Evolutionary conservation across 2,329 filamentous ascomycete genomes (phyloP).

Genomic region (Sporothrix protearum): DNA sequence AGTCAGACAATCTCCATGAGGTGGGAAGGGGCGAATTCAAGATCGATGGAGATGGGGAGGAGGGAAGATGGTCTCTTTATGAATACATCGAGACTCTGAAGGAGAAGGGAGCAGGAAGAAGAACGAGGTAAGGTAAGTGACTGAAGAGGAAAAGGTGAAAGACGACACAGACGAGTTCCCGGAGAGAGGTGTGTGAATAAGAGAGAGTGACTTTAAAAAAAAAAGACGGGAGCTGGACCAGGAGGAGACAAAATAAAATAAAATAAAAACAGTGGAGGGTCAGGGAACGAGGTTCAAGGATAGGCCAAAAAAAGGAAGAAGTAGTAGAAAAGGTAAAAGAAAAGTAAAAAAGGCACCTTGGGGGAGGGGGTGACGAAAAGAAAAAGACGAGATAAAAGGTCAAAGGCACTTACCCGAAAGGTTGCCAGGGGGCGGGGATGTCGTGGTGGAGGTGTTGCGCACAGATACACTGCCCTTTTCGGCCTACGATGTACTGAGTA

Average conservation of each 20-base stretch:
- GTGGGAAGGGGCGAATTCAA: slow-evolving; percentile 3
- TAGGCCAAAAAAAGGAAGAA: not conserved
- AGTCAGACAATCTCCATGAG: slow-evolving; percentile 23
- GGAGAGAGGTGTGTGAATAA: not conserved
- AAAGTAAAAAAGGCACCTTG: not conserved
- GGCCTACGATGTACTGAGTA: too few species aligned
- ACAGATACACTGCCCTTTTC: slow-evolving; percentile 23
- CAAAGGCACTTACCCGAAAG: slow-evolving; percentile 24
- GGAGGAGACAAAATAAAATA: not conserved
- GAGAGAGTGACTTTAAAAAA: not conserved
- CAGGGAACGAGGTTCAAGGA: slow-evolving; percentile 12
- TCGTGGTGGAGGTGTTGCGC: slow-evolving; percentile 23
- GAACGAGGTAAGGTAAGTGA: not conserved
- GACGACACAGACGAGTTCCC: not conserved
- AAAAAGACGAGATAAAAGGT: slow-evolving; percentile 12
- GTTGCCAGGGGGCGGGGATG: slow-evolving; percentile 22
- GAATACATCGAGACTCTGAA: slow-evolving; percentile 20
- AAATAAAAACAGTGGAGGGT: slow-evolving; percentile 11
- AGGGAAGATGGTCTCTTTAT: slow-evolving; percentile 24
- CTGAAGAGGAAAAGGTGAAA: slow-evolving; percentile 16
- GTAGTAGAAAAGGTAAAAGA: slow-evolving; percentile 3
- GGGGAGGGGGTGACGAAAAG: not conserved
- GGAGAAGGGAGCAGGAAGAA: not conserved
- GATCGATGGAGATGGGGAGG: slow-evolving; percentile 6
- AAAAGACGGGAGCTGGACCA: not conserved